Evolutionary conservation across 1,284 basidiomycete species (phyloP).

Genomic region (Fomitopsis pinicola): DNA sequence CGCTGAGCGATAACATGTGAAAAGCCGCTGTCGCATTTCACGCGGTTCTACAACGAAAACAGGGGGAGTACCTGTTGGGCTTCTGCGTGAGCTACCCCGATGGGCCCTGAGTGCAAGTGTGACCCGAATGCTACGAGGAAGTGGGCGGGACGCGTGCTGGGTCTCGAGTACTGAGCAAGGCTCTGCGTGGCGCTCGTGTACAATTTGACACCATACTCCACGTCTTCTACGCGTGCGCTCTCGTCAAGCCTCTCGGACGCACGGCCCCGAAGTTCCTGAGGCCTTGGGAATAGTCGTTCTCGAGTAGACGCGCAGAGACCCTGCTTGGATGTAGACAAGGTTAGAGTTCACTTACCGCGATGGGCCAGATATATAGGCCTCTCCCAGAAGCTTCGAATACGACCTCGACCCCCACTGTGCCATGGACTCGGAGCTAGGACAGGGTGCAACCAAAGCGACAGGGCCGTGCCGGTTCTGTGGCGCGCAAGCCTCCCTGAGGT

Average conservation of each 20-base stretch:
- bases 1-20: neutral
- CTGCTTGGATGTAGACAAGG: neutral
- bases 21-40: neutral
- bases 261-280: too few relatives aligned
- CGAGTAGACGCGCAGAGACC: too few relatives aligned
- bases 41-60: neutral
- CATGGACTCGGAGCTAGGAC: neutral
- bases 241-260: too few relatives aligned
- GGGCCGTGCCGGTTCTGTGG: neutral
- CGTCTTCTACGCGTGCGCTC: too few relatives aligned
- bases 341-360: neutral
- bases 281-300: too few relatives aligned
- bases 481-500: neutral
- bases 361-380: neutral
- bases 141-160: neutral
- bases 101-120: too few relatives aligned
- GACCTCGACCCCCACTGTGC: neutral
- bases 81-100: neutral
- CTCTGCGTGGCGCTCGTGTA: too few relatives aligned
- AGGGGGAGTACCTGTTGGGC: neutral
- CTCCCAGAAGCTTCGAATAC: neutral
- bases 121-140: too few relatives aligned
- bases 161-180: neutral
- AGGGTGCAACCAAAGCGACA: neutral
- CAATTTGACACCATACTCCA: too few relatives aligned